Conservation (phyloP, 768 basidiomycete species). For the Leucosporidium yakuticum region DNA sequence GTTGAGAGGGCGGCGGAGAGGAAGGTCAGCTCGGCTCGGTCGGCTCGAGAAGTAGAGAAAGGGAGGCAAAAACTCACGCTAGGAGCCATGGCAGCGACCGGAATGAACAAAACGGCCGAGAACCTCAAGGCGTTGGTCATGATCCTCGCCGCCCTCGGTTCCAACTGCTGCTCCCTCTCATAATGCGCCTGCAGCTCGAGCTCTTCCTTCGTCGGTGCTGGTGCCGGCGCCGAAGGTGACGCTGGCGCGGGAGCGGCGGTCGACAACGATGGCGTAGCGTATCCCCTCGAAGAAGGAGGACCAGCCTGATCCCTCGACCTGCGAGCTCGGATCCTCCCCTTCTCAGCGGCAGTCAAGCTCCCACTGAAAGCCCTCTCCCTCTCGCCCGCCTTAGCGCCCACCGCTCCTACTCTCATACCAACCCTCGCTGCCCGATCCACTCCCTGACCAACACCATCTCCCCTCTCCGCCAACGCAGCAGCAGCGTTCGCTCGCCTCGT, state of each 20-base stretch:
- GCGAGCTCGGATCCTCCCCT: slow-evolving; percentile 12
- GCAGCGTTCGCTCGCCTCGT: slow-evolving; percentile 22
- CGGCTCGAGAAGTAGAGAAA: not conserved
- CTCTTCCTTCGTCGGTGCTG: not conserved
- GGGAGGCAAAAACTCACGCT: slow-evolving; percentile 37
- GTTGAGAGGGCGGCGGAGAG: not conserved
- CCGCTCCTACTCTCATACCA: not conserved
- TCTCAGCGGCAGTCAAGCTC: slow-evolving; percentile 10
- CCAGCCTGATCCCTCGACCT: not conserved
- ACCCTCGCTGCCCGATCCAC: not conserved
- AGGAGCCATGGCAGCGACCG: slow-evolving; percentile 43
- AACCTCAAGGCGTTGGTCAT: slow-evolving; percentile 40
- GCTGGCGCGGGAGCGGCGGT: too few species aligned
- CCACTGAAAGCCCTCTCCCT: not conserved
- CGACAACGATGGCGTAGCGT: too few species aligned
- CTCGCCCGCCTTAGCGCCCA: not conserved
- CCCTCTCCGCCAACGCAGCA: not conserved
- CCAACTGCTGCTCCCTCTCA: slow-evolving; percentile 2
- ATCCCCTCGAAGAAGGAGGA: too few species aligned
- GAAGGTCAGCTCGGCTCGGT: slow-evolving; percentile 42
- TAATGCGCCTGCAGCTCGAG: not conserved
- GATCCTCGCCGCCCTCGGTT: slow-evolving; percentile 12
- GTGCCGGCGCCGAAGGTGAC: not conserved
- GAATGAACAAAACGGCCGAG: slow-evolving; percentile 41
- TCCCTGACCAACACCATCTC: not conserved